Conservation (phyloP, 1,139 yeast species). For the Martiniozyma asiatica region DNA sequence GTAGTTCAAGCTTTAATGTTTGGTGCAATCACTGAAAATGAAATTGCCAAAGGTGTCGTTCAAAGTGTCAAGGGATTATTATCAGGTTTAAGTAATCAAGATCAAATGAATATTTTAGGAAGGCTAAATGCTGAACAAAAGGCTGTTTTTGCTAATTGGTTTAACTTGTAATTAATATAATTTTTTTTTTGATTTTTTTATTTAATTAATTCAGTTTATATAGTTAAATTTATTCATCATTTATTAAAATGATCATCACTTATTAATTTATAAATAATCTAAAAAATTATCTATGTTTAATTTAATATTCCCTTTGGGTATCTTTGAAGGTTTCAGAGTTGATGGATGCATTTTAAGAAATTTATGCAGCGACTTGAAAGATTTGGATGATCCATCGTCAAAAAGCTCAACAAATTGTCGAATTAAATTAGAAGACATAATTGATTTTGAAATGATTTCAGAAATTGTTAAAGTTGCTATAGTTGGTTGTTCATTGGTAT, state of each 20-base stretch:
- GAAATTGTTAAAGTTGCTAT: conserved; percentile 15
- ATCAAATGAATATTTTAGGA: conserved; percentile 54
- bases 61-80: conserved; percentile 44
- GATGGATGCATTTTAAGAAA: conserved; percentile 21
- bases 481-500: conserved; percentile 5
- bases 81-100: conserved; percentile 40
- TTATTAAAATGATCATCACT: neutral
- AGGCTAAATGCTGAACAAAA: conserved; percentile 53
- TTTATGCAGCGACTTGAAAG: conserved; percentile 17
- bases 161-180: conserved; percentile 17
- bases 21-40: conserved; percentile 55
- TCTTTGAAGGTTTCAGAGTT: conserved; percentile 22
- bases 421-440: conserved; percentile 19
- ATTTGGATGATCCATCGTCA: conserved; percentile 20
- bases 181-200: neutral
- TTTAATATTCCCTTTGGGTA: conserved; percentile 16
- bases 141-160: conserved; percentile 52
- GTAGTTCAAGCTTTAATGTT: conserved; percentile 70
- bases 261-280: neutral
- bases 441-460: conserved; percentile 17
- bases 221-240: neutral
- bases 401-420: conserved; percentile 21
- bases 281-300: conserved; percentile 14
- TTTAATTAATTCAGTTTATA: neutral
- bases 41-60: conserved; percentile 49